Evolutionary conservation across 352 stramenopile species (phyloP).

Genomic region (Pythium aquatile): DNA sequence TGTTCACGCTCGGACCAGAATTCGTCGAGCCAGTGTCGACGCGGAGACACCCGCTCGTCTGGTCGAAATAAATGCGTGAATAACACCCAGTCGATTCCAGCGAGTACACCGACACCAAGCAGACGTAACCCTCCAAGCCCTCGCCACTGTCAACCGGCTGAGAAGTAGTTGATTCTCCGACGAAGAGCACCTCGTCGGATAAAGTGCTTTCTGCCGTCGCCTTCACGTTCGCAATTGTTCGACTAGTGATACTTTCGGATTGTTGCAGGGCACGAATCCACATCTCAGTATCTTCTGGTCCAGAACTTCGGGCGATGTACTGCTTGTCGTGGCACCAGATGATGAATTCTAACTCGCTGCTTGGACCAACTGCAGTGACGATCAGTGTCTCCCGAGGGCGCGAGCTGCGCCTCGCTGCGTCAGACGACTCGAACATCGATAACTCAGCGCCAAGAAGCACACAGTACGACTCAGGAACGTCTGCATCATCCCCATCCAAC

Average conservation of each 20-base stretch:
- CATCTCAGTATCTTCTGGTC: conserved; percentile 43
- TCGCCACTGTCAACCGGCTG: conserved; percentile 4
- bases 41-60: conserved; percentile 53
- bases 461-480: conserved; percentile 42
- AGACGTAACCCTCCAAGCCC: conserved; percentile 50
- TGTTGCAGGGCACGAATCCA: conserved; percentile 64
- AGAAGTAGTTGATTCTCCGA: conserved; percentile 12
- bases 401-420: conserved; percentile 25
- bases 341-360: conserved; percentile 38
- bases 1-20: conserved; percentile 57
- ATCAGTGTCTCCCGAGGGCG: conserved; percentile 40
- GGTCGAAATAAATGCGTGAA: conserved; percentile 74
- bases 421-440: conserved; percentile 49
- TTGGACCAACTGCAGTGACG: conserved; percentile 40
- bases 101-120: conserved; percentile 74
- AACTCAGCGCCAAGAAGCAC: conserved; percentile 62
- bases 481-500: conserved; percentile 38
- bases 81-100: conserved; percentile 61
- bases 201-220: conserved; percentile 14
- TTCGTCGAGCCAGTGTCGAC: conserved; percentile 59
- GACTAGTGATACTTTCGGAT: conserved; percentile 38
- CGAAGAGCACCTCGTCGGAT: conserved; percentile 34
- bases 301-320: conserved; percentile 30
- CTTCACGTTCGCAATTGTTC: conserved; percentile 28
- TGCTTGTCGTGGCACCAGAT: conserved; percentile 45